A percentile compares a stretch with the other conserved stretches of the same genome.
These are phyloP conservation scores for Polyplosphaeria fusca DNA, from an alignment of 495 filamentous ascomycete genomes.

Conservation along the genomic window DNA sequence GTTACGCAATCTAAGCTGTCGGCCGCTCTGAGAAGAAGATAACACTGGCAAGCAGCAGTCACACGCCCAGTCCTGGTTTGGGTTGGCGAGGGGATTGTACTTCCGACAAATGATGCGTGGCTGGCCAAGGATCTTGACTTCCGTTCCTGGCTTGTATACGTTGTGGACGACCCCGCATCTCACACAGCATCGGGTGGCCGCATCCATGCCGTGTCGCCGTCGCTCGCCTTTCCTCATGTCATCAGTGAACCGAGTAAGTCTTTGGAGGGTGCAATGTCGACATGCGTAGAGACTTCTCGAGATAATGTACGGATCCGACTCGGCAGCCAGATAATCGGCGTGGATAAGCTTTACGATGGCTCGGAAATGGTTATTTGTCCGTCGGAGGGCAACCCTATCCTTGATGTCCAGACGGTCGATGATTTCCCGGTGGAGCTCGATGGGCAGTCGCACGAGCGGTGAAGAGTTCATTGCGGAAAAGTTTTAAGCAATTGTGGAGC, in stretches of 20 bases:
- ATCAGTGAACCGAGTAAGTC: conserved; percentile 14
- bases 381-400: conserved; percentile 9
- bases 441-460: conserved; percentile 23
- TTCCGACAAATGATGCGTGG: conserved; percentile 2
- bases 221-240: conserved; percentile 27
- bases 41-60: too few species aligned
- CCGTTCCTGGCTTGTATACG: conserved; percentile 7
- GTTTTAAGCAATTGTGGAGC: too few species aligned
- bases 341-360: conserved; percentile 9
- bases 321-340: conserved; percentile 16
- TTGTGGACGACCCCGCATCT: conserved; percentile 22
- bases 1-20: too few species aligned
- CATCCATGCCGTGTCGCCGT: conserved; percentile 16
- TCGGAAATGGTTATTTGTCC: conserved; percentile 13
- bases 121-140: conserved; percentile 14
- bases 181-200: conserved; percentile 21
- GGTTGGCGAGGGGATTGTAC: conserved; percentile 13
- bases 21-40: too few species aligned
- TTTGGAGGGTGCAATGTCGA: conserved; percentile 18
- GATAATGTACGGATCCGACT: conserved; percentile 15
- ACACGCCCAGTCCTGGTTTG: too few species aligned
- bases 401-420: conserved; percentile 18
- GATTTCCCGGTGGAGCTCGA: conserved; percentile 25
- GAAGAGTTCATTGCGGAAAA: too few species aligned
- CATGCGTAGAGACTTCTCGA: conserved; percentile 18